Evolutionary conservation across 352 stramenopile species (phyloP), one percentile per base, ranked within the genome.

Genomic region (Phytopythium boreale): DNA sequence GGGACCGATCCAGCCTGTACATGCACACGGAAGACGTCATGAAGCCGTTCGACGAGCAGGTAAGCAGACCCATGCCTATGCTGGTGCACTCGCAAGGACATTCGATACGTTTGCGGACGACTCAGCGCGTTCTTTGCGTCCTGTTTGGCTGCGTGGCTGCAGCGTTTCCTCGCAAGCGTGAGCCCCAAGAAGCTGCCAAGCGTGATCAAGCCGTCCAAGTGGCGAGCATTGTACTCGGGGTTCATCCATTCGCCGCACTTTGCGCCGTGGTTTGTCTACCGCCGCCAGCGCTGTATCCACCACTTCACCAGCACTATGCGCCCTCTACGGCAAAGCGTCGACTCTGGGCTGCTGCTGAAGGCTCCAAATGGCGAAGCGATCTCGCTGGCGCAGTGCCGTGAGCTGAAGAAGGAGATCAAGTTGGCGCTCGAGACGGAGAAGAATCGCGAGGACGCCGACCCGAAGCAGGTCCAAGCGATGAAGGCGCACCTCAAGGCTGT

Each of bases 241-340:
- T 94, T 94, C 57, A 73, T 93, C 22, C 72, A 71, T 3, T 90
- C 82, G 4, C 79, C 82, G 24, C 84, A 94, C 46, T 94, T 94
- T 50, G 63, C 83, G 46, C 82, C 86, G 17, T 94, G 86, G 86
- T 94, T 94, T 57, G 70, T 60, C 36, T 90, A 84, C 51, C 84
- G 80, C 17, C 80, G 86, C 14, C 71, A 84, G 46, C 75, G 81
- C 19, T 94, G 86, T 65, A 77, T 92, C 62, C 64, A 77, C 43
- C 79, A 91, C 53, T 92, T 94, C 58, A 72, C 75, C 4, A 67
- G 77, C 12, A 87, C 84, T 22, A 67, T 94, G 37, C 79, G 76
- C 11, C 70, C 72, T 0, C 52, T 94, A 53, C 84, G 84, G 15
- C 67, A 71, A 41, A 84, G 58, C 34, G 76, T 92, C 24, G 70